Evolutionary conservation across 2,329 filamentous ascomycete genomes (phyloP).

Genomic region (Apiospora malaysiana): DNA sequence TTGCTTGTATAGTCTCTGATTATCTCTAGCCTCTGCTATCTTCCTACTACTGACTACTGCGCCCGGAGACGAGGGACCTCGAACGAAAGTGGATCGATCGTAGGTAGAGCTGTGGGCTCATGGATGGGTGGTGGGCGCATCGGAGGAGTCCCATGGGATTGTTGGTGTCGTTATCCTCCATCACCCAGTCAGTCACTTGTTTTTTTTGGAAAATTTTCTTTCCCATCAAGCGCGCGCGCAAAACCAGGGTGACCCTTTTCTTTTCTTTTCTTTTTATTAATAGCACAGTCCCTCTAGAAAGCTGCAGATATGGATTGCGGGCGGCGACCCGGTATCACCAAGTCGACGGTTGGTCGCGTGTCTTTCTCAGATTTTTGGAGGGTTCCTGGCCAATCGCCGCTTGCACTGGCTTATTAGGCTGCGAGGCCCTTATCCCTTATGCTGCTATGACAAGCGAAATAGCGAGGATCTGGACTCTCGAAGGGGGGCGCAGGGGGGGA

Average conservation of each 20-base stretch:
- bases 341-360: constrained; percentile 18
- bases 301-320: neutral
- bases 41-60: neutral
- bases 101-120: constrained; percentile 10
- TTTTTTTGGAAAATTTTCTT: neutral
- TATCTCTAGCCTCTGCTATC: neutral
- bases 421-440: neutral
- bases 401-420: neutral
- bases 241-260: neutral
- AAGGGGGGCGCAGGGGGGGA: neutral
- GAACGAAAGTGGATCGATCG: constrained; percentile 12
- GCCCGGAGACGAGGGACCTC: constrained; percentile 1
- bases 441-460: constrained; percentile 5
- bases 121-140: constrained; percentile 10
- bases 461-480: constrained; percentile 10
- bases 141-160: neutral
- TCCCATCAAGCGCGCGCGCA: constrained; percentile 8
- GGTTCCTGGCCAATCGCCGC: neutral
- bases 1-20: constrained; percentile 2
- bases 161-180: neutral
- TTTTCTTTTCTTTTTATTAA: neutral
- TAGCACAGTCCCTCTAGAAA: neutral
- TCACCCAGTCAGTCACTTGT: neutral
- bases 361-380: constrained; percentile 4
- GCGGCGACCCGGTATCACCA: constrained; percentile 11